These are phyloP conservation scores for Ambrosia hybrid DNA, from an alignment of 140 eudicot species.

Conservation along the genomic window DNA sequence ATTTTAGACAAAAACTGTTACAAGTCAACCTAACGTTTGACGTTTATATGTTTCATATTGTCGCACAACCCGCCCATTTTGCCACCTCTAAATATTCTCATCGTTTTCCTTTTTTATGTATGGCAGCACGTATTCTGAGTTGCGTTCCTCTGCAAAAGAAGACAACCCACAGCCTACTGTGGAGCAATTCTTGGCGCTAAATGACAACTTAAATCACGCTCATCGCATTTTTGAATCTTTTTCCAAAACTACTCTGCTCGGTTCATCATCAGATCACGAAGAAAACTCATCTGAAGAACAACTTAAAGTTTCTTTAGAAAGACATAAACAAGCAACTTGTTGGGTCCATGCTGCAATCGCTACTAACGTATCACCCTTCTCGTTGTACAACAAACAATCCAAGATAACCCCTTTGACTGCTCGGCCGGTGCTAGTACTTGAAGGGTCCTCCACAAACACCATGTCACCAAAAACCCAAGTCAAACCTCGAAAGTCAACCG, in stretches of 20 bases:
- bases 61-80: background rate
- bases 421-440: conserved; percentile 65
- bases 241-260: conserved; percentile 42
- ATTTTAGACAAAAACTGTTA: too few species aligned
- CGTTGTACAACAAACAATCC: conserved; percentile 55
- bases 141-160: conserved; percentile 75
- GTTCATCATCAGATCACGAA: conserved; percentile 50
- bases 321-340: conserved; percentile 71
- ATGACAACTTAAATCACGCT: conserved; percentile 52
- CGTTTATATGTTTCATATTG: background rate
- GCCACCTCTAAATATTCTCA: background rate
- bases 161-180: conserved; percentile 87
- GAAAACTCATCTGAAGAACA: conserved; percentile 72
- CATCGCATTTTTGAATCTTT: conserved; percentile 53
- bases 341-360: conserved; percentile 92
- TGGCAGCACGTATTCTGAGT: conserved; percentile 78
- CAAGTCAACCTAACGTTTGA: background rate
- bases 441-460: conserved; percentile 43
- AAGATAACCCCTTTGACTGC: conserved; percentile 18
- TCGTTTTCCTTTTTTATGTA: background rate
- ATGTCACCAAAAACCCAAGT: conserved; percentile 46
- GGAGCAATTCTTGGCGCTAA: conserved; percentile 77
- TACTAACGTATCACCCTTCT: conserved; percentile 69
- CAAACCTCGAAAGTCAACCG: conserved; percentile 56
- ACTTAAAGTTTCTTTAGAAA: conserved; percentile 46